Evolutionary conservation across 2,329 filamentous ascomycete species (phyloP).

Genomic region (Coniochaeta hoffmannii): DNA sequence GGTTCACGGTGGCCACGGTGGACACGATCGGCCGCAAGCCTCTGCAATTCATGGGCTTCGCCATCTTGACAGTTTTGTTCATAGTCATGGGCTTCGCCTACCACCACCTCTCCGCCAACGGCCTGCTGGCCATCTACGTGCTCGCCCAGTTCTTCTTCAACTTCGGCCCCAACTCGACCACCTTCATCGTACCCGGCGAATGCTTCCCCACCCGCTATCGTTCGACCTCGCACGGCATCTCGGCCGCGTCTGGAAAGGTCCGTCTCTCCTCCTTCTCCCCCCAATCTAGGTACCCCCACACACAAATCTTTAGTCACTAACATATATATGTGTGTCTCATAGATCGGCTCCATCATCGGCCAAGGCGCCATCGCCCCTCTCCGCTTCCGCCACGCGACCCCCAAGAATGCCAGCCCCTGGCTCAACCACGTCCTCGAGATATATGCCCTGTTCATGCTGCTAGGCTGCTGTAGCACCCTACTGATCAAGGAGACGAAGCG

Average conservation of each 20-base stretch:
- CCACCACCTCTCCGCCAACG: constrained; percentile 40
- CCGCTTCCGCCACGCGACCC: constrained; percentile 35
- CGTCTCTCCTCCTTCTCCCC: neutral
- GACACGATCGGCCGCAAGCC: constrained; percentile 72
- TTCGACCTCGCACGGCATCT: constrained; percentile 51
- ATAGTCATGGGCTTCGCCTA: constrained; percentile 58
- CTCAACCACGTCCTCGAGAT: constrained; percentile 73
- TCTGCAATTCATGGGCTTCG: constrained; percentile 61
- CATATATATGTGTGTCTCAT: constrained; percentile 26
- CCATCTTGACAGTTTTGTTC: constrained; percentile 53
- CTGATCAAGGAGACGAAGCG: constrained; percentile 69
- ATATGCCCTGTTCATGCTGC: constrained; percentile 68
- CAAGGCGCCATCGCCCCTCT: constrained; percentile 51
- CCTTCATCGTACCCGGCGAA: constrained; percentile 50
- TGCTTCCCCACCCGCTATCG: constrained; percentile 50
- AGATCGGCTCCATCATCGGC: constrained; percentile 49
- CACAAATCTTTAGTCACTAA: neutral
- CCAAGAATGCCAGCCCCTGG: constrained; percentile 47
- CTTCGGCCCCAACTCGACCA: constrained; percentile 50
- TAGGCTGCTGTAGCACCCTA: constrained; percentile 60
- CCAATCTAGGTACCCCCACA: neutral
- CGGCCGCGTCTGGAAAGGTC: constrained; percentile 30
- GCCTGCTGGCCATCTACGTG: constrained; percentile 48
- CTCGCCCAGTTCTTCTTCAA: constrained; percentile 54
- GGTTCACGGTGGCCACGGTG: constrained; percentile 63